Conservation (phyloP, 768 basidiomycete genomes). For the Pleurotus sapidus region DNA sequence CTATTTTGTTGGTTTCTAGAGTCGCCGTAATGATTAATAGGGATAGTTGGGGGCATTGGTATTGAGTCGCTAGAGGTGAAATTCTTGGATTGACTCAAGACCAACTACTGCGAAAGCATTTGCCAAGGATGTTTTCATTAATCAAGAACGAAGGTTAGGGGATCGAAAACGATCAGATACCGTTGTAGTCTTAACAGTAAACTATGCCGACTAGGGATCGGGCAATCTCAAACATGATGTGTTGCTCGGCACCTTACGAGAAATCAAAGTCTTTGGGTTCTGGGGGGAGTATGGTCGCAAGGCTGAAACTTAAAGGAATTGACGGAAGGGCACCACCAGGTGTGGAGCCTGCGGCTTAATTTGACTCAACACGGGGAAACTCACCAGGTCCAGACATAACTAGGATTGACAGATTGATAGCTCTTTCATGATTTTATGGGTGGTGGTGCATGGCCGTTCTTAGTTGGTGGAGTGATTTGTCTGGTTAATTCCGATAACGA, state of each 20-base stretch:
- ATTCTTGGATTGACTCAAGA: too few relatives aligned
- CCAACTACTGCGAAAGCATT: slow-evolving; percentile 81
- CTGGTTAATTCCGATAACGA: slow-evolving; percentile 96
- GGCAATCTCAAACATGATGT: slow-evolving; percentile 66
- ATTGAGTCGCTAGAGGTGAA: too few relatives aligned
- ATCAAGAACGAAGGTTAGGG: slow-evolving; percentile 85
- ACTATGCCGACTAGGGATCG: slow-evolving; percentile 80
- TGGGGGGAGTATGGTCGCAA: slow-evolving; percentile 72
- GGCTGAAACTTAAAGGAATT: slow-evolving; percentile 36
- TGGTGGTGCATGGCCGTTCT: slow-evolving; percentile 90
- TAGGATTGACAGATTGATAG: slow-evolving; percentile 80
- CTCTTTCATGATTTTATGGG: slow-evolving; percentile 84
- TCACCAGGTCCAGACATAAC: slow-evolving; percentile 75
- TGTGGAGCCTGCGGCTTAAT: slow-evolving; percentile 57
- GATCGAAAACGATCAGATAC: slow-evolving; percentile 85
- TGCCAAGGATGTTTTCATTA: slow-evolving; percentile 85
- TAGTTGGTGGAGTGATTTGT: slow-evolving; percentile 94
- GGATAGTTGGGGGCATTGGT: too few relatives aligned
- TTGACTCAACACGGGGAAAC: slow-evolving; percentile 75
- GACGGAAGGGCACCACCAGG: slow-evolving; percentile 80
- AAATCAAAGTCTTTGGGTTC: slow-evolving; percentile 91
- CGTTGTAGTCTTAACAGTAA: slow-evolving; percentile 83
- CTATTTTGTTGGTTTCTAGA: too few relatives aligned
- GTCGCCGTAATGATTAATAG: too few relatives aligned
- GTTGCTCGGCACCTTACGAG: slow-evolving; percentile 78